Evolutionary conservation across 495 filamentous ascomycete species (phyloP), one percentile per base, ranked within the genome.

Genomic region (Penicillium samsonianum): DNA sequence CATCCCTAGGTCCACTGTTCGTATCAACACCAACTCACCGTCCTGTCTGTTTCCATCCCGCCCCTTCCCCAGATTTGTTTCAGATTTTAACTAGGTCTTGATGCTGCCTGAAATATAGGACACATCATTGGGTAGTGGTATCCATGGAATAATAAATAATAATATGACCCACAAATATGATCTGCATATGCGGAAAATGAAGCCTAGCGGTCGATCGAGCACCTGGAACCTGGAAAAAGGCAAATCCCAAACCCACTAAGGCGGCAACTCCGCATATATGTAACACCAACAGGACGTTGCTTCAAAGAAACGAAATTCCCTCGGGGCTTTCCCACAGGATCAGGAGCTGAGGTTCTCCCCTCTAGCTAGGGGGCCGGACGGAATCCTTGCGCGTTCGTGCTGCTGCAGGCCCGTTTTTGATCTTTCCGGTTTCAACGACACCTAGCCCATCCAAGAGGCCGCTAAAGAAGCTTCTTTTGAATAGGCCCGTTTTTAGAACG

Each of bases 381-480:
- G 33, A 50, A 57, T 53, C 42, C 57, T 62, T 58, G 47, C 40
- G 58, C 56, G 65, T 65, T 68, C 60, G 66, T 59, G 59, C 42
- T 54, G n/a, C 57, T 63, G 55, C 59, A 44, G 63, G 41, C 55
- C 28, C 30, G 45, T 54, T 65, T 53, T 55, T 37, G 38, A 65
- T 60, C 38, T 33, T 64, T 17, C 65, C 46, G 58, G 60, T 62
- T 65, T 62, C 61, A 65, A 65, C 65, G 53, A 60, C 65, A 65
- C 60, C 65, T 53, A 64, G 55, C 23, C 58, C 59, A 63, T 61
- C 67, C 57, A 62, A 57, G 57, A 19, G 7, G 16, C 50, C 14
- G 49, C 47, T 37, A 59, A 60, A 63, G 59, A 67, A 67, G 53
- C 61, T 67, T 65, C 59, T 67, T 69, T 61, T 58, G 60, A 67